Percentiles rank a stretch among this genome's conserved stretches.
phyloP scores from a whole-genome alignment of 306 rosid species.

The Chamaecrista fasciculata region DNA sequence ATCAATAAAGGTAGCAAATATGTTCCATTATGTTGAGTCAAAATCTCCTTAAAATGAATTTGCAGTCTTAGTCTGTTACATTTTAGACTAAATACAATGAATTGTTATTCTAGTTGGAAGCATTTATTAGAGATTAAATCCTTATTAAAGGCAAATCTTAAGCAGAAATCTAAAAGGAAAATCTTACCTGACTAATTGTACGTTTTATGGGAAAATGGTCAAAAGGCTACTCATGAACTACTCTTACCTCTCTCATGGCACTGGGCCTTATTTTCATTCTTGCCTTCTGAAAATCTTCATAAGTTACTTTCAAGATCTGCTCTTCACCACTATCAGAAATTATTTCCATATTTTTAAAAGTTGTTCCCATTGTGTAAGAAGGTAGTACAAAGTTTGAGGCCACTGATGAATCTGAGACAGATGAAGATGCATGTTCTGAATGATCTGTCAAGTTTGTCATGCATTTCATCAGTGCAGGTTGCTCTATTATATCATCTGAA shows the following conservation, averaged over 20 bases:
- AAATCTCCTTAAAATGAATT: constrained; percentile 2
- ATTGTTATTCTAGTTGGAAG: constrained; percentile 16
- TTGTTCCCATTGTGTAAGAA: constrained; percentile 31
- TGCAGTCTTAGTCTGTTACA: neutral
- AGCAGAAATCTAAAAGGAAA: constrained; percentile 22
- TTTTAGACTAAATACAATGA: neutral
- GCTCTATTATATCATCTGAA: constrained; percentile 31
- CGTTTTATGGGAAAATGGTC: constrained; percentile 4
- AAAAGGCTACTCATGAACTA: constrained; percentile 7
- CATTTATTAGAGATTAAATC: constrained; percentile 10
- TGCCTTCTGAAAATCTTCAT: constrained; percentile 85
- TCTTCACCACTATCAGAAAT: constrained; percentile 35
- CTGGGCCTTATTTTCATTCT: constrained; percentile 81
- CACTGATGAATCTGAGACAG: constrained; percentile 35
- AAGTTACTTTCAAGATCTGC: constrained; percentile 47
- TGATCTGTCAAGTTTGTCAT: constrained; percentile 30
- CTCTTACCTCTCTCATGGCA: constrained; percentile 96
- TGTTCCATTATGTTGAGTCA: neutral
- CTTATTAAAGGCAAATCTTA: constrained; percentile 6
- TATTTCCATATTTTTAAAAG: constrained; percentile 35
- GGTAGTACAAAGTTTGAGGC: constrained; percentile 34
- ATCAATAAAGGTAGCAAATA: constrained; percentile 22
- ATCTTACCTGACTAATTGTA: neutral
- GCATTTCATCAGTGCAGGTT: constrained; percentile 32
- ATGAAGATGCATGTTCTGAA: constrained; percentile 37